A percentile compares a stretch with the other conserved stretches of the same genome.
phyloP scores from a whole-genome alignment of 352 stramenopile genomes.

The Albugo laibachii region DNA sequence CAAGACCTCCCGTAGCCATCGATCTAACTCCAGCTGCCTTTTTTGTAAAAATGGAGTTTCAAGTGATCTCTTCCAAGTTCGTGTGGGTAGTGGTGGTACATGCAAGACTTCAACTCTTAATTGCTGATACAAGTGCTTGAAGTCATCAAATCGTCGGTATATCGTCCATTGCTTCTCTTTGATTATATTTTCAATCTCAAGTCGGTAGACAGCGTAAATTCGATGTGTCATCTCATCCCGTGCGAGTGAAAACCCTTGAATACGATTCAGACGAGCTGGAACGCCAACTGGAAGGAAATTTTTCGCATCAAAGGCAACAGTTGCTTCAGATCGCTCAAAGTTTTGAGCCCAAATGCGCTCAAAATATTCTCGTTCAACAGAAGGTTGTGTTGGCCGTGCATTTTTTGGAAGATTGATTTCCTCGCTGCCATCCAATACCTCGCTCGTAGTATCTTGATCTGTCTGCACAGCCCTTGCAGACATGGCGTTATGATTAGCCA shows the following conservation, averaged over 20 bases:
- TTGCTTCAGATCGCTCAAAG: constrained; percentile 60
- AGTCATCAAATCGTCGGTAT: constrained; percentile 72
- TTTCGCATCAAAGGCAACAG: constrained; percentile 29
- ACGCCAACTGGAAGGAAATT: constrained; percentile 45
- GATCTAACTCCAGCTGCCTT: constrained; percentile 61
- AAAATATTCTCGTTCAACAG: constrained; percentile 65
- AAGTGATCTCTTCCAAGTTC: constrained; percentile 62
- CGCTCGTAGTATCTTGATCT: constrained; percentile 4
- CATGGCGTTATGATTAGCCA: constrained; percentile 6
- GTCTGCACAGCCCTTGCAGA: neutral
- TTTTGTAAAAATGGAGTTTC: constrained; percentile 70
- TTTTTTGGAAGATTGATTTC: constrained; percentile 31
- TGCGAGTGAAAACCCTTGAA: constrained; percentile 63
- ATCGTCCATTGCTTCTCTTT: constrained; percentile 78
- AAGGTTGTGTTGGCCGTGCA: constrained; percentile 42
- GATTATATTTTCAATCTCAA: constrained; percentile 72
- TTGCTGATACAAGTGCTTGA: constrained; percentile 65
- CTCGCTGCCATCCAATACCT: constrained; percentile 3
- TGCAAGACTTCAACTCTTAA: constrained; percentile 34
- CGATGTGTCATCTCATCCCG: constrained; percentile 36
- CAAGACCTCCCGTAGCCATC: constrained; percentile 64
- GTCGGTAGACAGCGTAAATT: constrained; percentile 63
- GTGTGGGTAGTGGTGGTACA: constrained; percentile 50
- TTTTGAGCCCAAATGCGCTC: constrained; percentile 63
- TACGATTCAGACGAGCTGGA: constrained; percentile 48